Evolutionary conservation across 371 early-diverging fungal genomes (phyloP).

Genomic region (Mortierella sp.): DNA sequence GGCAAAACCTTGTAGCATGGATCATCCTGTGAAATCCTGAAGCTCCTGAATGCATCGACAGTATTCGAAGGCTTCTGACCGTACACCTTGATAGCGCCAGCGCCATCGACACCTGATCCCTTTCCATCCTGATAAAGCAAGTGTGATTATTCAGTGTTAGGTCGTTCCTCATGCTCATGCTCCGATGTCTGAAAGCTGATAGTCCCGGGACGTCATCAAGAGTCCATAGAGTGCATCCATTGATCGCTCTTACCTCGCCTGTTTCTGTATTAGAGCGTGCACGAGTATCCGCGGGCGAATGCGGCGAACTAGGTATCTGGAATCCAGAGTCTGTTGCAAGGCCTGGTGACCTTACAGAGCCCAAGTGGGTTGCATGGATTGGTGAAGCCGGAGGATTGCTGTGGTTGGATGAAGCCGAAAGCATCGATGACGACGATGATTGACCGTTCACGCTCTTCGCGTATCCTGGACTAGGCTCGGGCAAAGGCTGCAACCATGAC

Average conservation of each 20-base stretch:
- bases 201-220: too few species aligned
- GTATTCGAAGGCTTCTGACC: slow-evolving; percentile 69
- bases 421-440: slow-evolving; percentile 26
- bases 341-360: slow-evolving; percentile 19
- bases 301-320: slow-evolving; percentile 48
- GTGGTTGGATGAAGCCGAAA: slow-evolving; percentile 19
- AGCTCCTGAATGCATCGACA: slow-evolving; percentile 86
- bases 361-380: slow-evolving; percentile 20
- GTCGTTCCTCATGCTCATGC: too few species aligned
- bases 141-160: too few species aligned
- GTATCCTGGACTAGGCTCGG: slow-evolving; percentile 54
- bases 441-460: slow-evolving; percentile 40
- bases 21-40: slow-evolving; percentile 84
- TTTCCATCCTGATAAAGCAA: slow-evolving; percentile 30
- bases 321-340: slow-evolving; percentile 50
- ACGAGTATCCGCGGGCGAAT: slow-evolving; percentile 39
- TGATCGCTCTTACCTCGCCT: slow-evolving; percentile 26
- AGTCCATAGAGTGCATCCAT: too few species aligned
- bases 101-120: slow-evolving; percentile 59
- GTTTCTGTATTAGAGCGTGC: slow-evolving; percentile 24
- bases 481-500: slow-evolving; percentile 53
- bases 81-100: slow-evolving; percentile 81
- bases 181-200: too few species aligned
- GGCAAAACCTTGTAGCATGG: slow-evolving; percentile 88
- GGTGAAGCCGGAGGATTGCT: slow-evolving; percentile 34